A percentile compares a stretch with the other conserved stretches of the same genome.
These are phyloP conservation scores for Cyberlindnera maritima DNA, from an alignment of 805 yeast species.

Conservation along the genomic window DNA sequence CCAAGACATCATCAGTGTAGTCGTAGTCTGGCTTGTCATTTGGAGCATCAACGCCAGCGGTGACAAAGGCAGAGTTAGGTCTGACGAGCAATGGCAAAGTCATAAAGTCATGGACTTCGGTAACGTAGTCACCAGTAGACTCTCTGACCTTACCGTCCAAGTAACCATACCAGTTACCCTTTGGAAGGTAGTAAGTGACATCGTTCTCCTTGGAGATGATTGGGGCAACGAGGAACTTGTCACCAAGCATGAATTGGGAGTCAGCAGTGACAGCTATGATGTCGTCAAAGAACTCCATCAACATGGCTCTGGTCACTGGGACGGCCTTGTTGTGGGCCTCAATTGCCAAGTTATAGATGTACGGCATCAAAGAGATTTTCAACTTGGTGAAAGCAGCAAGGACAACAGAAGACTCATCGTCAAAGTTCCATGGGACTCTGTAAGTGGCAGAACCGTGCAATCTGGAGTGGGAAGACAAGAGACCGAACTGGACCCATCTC, in stretches of 20 bases:
- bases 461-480: constrained; percentile 24
- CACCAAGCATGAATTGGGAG: constrained; percentile 22
- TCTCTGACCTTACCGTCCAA: constrained; percentile 21
- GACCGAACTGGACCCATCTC: constrained; percentile 25
- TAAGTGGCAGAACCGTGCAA: constrained; percentile 24
- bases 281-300: constrained; percentile 21
- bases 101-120: constrained; percentile 19
- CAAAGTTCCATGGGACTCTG: constrained; percentile 27
- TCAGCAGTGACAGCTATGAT: constrained; percentile 14
- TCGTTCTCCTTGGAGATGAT: constrained; percentile 15
- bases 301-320: constrained; percentile 21
- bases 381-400: constrained; percentile 20
- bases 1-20: constrained; percentile 20
- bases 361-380: constrained; percentile 25
- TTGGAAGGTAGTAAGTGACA: constrained; percentile 22
- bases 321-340: constrained; percentile 20
- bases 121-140: constrained; percentile 17
- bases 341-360: constrained; percentile 19
- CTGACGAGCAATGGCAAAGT: constrained; percentile 21
- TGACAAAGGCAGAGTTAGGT: constrained; percentile 18
- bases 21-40: constrained; percentile 22
- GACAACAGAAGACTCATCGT: constrained; percentile 23
- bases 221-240: constrained; percentile 22
- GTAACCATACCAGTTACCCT: constrained; percentile 25
- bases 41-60: constrained; percentile 18